Evolutionary conservation across 78 protist genomes (phyloP).

Genomic region (Guillardia theta): DNA sequence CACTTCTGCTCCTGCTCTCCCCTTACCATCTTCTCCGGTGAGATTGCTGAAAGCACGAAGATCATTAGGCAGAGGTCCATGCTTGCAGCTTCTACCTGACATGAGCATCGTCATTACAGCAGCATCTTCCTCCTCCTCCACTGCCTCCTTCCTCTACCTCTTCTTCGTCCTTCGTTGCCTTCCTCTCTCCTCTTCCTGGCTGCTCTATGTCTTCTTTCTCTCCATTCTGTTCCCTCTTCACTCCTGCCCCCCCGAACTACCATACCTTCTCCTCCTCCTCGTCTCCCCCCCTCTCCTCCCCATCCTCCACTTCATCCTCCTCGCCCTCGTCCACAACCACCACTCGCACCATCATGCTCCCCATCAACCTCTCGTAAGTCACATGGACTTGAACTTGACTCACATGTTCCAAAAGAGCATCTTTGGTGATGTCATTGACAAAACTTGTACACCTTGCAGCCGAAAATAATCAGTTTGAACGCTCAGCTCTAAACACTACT

Average conservation of each 20-base stretch:
- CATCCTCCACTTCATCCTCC: neutral
- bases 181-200: neutral
- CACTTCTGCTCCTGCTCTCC: no score
- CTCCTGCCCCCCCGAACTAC: no score
- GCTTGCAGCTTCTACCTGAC: neutral
- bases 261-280: neutral
- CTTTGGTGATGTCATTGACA: no score
- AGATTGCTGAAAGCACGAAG: slow-evolving; percentile 22
- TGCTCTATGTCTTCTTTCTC: no score
- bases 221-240: no score
- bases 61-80: neutral
- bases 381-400: no score
- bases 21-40: no score
- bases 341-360: no score
- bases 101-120: neutral
- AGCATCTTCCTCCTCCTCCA: neutral
- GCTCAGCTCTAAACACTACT: neutral
- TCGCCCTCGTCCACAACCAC: neutral
- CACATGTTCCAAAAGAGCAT: no score
- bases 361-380: no score
- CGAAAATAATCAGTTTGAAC: no score
- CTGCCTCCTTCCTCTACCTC: neutral
- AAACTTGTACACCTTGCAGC: no score
- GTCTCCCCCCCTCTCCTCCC: neutral
- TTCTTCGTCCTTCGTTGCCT: neutral